These are phyloP conservation scores for Pseudocercospora fijiensis DNA, from an alignment of 2,329 filamentous ascomycete genomes.

Conservation along the genomic window DNA sequence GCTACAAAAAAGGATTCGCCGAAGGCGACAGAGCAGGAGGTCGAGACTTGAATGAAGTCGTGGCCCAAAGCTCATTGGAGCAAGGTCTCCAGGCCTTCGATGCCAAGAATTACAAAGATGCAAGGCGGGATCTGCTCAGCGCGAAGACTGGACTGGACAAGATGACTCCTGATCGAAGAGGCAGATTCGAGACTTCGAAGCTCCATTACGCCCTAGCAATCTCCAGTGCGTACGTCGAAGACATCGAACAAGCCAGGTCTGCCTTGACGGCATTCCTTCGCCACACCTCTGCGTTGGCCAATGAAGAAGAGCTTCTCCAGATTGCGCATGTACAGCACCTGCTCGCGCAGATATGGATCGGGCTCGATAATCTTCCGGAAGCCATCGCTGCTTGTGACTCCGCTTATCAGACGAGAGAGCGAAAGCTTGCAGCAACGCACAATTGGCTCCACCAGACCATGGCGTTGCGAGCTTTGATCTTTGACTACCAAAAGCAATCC, in stretches of 20 bases:
- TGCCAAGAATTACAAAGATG: neutral
- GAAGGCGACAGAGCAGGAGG: neutral
- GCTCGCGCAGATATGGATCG: slow-evolving; percentile 13
- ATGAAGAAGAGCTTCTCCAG: slow-evolving; percentile 6
- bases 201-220: slow-evolving; percentile 14
- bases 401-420: slow-evolving; percentile 2
- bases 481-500: neutral
- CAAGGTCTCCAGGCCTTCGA: neutral
- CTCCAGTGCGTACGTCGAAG: slow-evolving; percentile 12
- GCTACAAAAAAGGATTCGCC: neutral
- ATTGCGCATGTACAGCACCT: slow-evolving; percentile 15
- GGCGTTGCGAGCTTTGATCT: neutral
- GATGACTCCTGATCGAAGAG: slow-evolving; percentile 5
- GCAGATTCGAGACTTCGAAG: slow-evolving; percentile 6
- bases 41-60: neutral
- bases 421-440: neutral
- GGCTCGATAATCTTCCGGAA: neutral
- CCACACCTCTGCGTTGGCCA: neutral
- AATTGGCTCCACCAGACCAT: slow-evolving; percentile 4
- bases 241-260: slow-evolving; percentile 10
- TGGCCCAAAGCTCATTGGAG: neutral
- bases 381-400: slow-evolving; percentile 6
- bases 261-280: neutral
- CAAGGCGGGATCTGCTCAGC: neutral
- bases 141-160: slow-evolving; percentile 4